Evolutionary conservation across 2,329 filamentous ascomycete species (phyloP), one percentile per base, ranked within the genome.

Genomic region (Colletotrichum abscissum): DNA sequence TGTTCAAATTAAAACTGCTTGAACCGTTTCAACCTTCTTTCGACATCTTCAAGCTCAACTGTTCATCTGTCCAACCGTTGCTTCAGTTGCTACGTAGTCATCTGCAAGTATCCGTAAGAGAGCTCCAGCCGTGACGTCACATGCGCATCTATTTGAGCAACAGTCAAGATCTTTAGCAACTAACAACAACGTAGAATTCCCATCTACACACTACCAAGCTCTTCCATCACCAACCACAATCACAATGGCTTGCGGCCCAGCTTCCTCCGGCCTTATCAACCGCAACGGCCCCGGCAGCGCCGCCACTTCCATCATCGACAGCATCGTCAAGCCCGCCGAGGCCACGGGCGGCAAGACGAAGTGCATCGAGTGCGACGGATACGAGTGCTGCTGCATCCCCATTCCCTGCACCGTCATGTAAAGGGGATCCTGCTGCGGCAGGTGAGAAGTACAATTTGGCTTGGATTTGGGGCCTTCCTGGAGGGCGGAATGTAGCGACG

Each of bases 301-400:
- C 4, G 86, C 87, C 38, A 82, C 85, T 1, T 87, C 86, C 57
- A 87, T 86, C 64, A 83, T 86, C 74, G 84, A 85, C 75, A 85
- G 80, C 76, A 87, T 90, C 77, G 78, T 89, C 76, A 89, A 89
- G 81, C 85, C 86, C 8, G 83, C 84, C 60, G 81, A 80, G 54
- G 80, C 80, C 3, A 78, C 81, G 1, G 83, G 82, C 38, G 82
- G 81, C 55, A 84, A 85, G 78, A 86, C 86, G 2, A 84, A 83
- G 71, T 89, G 87, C 77, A 82, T 88, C 73, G 83, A 88, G 76
- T 88, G 87, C 76, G 87, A 85, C 75, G 86, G 84, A 49, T 86
- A 82, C 75, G 82, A 88, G 63, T 90, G 88, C 79, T 90, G 88
- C 79, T 90, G 88, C 78, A 88, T 90, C 72, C 85, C 85, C 1